Percentiles rank a stretch among this genome's conserved stretches.
These are phyloP conservation scores for Phytophthora podocarpi DNA, from an alignment of 352 stramenopile genomes.

Conservation along the genomic window DNA sequence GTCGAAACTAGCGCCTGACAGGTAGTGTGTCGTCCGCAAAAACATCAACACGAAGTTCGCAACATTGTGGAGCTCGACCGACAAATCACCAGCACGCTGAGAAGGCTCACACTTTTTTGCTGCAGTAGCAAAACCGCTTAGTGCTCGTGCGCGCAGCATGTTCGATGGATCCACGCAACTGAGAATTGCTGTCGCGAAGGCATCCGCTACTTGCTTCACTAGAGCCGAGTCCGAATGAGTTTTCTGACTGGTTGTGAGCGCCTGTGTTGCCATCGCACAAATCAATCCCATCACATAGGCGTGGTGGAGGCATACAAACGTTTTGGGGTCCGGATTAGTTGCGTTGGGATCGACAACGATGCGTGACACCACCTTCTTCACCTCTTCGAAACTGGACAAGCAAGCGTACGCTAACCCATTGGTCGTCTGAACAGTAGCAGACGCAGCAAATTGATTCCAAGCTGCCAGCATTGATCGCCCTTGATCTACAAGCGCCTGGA, in stretches of 20 bases:
- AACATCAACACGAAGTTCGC: conserved; percentile 84
- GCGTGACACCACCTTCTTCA: conserved; percentile 76
- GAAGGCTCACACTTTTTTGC: conserved; percentile 53
- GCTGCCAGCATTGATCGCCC: conserved; percentile 71
- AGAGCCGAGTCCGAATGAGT: conserved; percentile 60
- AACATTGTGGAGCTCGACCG: conserved; percentile 67
- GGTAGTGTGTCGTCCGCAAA: conserved; percentile 63
- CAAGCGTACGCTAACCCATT: conserved; percentile 68
- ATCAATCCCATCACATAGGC: conserved; percentile 80
- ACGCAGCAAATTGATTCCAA: conserved; percentile 75
- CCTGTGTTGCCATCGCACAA: conserved; percentile 77
- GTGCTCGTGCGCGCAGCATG: conserved; percentile 53
- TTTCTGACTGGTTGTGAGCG: conserved; percentile 70
- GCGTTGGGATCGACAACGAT: conserved; percentile 58
- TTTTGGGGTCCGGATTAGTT: conserved; percentile 49
- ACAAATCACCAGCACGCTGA: conserved; percentile 60
- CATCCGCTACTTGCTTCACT: conserved; percentile 74
- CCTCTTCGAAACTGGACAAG: conserved; percentile 78
- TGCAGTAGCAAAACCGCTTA: conserved; percentile 62
- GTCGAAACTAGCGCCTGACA: conserved; percentile 61
- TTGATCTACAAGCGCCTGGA: conserved; percentile 72
- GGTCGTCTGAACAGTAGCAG: conserved; percentile 53
- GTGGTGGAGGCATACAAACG: conserved; percentile 84
- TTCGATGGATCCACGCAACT: conserved; percentile 75
- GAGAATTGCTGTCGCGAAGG: conserved; percentile 75